Base-by-base conservation (phyloP, 2,329 filamentous ascomycete species). In the Neospermospora avenae region DNA sequence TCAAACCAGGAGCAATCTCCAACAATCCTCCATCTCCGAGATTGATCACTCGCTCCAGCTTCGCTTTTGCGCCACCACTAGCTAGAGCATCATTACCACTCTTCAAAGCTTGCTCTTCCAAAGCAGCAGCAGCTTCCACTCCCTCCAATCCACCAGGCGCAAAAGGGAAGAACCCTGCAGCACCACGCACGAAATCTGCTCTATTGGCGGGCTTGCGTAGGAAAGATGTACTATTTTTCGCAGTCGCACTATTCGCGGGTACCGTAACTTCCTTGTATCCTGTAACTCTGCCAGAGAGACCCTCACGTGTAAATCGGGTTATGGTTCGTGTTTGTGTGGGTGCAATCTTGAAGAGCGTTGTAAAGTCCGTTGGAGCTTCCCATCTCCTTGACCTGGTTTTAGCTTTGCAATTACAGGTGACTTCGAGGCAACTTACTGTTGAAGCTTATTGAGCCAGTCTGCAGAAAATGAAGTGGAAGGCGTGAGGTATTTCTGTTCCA, bases 211-310 rank as follows among this genome's bases (percentile, higher is more conserved):
- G 93, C 71, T 96, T 96, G 48, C 95, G 84, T 16, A 90, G 78
- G 42, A 97, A 80, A 4, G 92, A 96, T 0, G 93, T 98, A 2
- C 92, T 97, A 71, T 96, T 96, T 77, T 97, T 99, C 51, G 92
- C 93, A 16, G 90, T 97, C 16, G 90, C 91, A 69, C 89, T 96
- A 69, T 87, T 90, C 35, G 91, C 91, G 4, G 93, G 91, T 8
- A 98, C 86, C 0, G 95, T 97, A 54, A 98, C 90, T 73, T 97
- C 95, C 71, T 88, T 89, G 75, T 99, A 98, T 54, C 93, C 93
- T 8, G 91, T 96, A 24, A 99, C 93, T 55, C 89, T 84, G 22
- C 95, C 95, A 75, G 98, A 92, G 14, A 98, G 81, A 5, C 95
- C 95, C 75, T 96, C 91, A 58, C 95, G 84, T 46, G 87, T 89